Evolutionary conservation across 352 stramenopile genomes (phyloP).

Genomic region (Plasmopara viticola): DNA sequence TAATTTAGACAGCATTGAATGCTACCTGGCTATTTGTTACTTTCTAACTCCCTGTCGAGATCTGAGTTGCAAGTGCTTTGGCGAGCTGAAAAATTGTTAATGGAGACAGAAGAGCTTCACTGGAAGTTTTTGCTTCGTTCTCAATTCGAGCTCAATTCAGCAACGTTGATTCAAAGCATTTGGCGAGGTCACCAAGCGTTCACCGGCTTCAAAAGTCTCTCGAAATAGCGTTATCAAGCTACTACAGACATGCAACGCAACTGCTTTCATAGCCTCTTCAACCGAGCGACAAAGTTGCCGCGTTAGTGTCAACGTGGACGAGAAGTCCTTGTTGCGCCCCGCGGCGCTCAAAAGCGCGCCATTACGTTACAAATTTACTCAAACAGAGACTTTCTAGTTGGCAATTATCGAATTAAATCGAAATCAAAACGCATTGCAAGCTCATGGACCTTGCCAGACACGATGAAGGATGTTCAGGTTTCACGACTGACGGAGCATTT

Average conservation of each 20-base stretch:
- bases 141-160: background rate
- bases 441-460: constrained; percentile 57
- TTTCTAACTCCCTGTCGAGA: background rate
- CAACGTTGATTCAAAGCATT: background rate
- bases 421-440: constrained; percentile 8
- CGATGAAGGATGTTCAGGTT: constrained; percentile 31
- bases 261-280: constrained; percentile 32
- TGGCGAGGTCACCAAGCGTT: background rate
- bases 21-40: background rate
- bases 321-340: constrained; percentile 60
- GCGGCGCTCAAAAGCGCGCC: constrained; percentile 49
- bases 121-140: no score
- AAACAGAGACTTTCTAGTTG: constrained; percentile 30
- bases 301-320: constrained; percentile 55
- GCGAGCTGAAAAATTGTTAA: background rate
- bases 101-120: background rate
- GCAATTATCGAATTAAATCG: constrained; percentile 51
- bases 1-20: background rate
- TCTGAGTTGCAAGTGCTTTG: background rate
- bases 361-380: constrained; percentile 50
- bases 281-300: constrained; percentile 45
- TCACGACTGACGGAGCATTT: no score
- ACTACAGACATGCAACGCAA: no score
- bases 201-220: no score
- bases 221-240: no score